Evolutionary conservation across 148 eudicot genomes (phyloP).

Genomic region (Hydrangea macrophylla): DNA sequence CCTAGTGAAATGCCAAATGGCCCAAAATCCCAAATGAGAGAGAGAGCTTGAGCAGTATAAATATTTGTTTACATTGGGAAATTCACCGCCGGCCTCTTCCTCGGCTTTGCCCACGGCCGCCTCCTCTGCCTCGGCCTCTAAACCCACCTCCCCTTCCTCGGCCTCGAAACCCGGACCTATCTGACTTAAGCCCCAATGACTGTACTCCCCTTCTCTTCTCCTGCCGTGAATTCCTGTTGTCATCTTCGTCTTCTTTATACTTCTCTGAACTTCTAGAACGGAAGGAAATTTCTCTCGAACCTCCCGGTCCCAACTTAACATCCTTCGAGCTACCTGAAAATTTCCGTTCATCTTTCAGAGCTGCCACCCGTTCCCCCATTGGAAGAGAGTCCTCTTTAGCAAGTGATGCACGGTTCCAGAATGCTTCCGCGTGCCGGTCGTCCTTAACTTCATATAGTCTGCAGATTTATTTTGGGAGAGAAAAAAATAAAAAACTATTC

Average conservation of each 20-base stretch:
- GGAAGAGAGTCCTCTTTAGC: slow-evolving; percentile 80
- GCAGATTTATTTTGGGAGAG: slow-evolving; percentile 8
- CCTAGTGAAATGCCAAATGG: neutral
- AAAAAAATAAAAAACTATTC: too few species aligned
- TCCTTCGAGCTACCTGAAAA: slow-evolving; percentile 26
- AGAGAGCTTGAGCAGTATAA: neutral
- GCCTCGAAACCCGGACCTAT: slow-evolving; percentile 44
- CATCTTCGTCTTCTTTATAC: slow-evolving; percentile 70
- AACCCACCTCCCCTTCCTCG: slow-evolving; percentile 44
- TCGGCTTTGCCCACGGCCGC: slow-evolving; percentile 51
- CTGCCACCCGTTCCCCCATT: slow-evolving; percentile 69
- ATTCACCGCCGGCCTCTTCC: slow-evolving; percentile 44
- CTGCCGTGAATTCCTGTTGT: slow-evolving; percentile 36
- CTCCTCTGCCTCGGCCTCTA: slow-evolving; percentile 48
- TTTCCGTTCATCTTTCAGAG: slow-evolving; percentile 29
- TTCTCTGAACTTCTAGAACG: slow-evolving; percentile 52
- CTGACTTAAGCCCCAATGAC: slow-evolving; percentile 65
- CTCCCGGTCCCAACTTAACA: slow-evolving; percentile 78
- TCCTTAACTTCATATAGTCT: slow-evolving; percentile 92
- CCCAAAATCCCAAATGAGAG: neutral
- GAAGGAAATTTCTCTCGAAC: slow-evolving; percentile 86
- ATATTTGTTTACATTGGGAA: neutral
- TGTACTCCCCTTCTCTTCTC: slow-evolving; percentile 76
- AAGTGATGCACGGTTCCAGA: slow-evolving; percentile 51
- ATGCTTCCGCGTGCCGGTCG: slow-evolving; percentile 89